A percentile compares a stretch with the other conserved stretches of the same genome.
phyloP scores from a whole-genome alignment of 306 rosid species.

The Rosa rugosa region DNA sequence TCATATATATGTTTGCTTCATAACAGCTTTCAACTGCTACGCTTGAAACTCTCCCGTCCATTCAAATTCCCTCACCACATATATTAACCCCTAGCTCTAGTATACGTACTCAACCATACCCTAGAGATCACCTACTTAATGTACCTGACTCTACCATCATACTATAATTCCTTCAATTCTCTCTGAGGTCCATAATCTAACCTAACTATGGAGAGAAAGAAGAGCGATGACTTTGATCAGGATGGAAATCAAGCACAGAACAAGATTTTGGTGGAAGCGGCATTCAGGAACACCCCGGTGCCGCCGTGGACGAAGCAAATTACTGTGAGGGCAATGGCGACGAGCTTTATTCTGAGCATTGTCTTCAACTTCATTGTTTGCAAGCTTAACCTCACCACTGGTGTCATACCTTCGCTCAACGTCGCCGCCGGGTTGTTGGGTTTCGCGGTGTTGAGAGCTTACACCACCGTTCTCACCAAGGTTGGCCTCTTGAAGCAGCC shows the following conservation, averaged over 20 bases:
- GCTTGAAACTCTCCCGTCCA: conserved; percentile 5
- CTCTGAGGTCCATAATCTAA: neutral
- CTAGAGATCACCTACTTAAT: neutral
- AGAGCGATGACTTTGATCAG: neutral
- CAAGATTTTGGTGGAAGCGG: conserved; percentile 43
- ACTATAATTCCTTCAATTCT: neutral
- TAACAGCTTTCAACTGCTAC: neutral
- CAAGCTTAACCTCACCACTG: conserved; percentile 74
- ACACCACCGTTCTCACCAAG: conserved; percentile 38
- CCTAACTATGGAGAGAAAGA: neutral
- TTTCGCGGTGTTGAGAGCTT: conserved; percentile 50
- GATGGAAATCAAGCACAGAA: neutral
- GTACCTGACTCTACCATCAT: neutral
- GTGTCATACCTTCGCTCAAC: conserved; percentile 70
- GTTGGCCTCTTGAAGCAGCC: conserved; percentile 58
- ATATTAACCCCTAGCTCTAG: neutral
- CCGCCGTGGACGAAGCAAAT: conserved; percentile 63
- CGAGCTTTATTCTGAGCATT: conserved; percentile 50
- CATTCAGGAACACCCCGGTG: conserved; percentile 37
- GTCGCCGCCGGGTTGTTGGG: conserved; percentile 79
- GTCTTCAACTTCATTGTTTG: conserved; percentile 62
- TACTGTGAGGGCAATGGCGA: conserved; percentile 51
- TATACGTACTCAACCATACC: neutral
- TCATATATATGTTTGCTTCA: neutral
- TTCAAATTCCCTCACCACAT: neutral